These are phyloP conservation scores for Pythium monospermum DNA, from an alignment of 352 stramenopile genomes.

Conservation along the genomic window DNA sequence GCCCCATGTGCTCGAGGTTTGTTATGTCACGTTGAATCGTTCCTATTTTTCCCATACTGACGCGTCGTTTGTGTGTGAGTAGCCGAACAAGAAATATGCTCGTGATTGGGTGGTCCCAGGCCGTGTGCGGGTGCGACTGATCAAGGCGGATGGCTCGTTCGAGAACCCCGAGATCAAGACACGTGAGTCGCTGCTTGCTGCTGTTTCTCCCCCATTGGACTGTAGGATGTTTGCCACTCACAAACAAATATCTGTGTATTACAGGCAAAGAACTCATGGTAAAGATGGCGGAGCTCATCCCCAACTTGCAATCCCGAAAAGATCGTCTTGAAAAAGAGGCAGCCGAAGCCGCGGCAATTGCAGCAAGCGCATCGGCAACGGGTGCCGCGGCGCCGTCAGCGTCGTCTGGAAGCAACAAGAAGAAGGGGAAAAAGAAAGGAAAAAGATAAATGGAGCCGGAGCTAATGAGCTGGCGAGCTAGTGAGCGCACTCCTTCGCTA, in stretches of 20 bases:
- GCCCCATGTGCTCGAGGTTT: slow-evolving; percentile 71
- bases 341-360: slow-evolving; percentile 35
- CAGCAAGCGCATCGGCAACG: slow-evolving; percentile 13
- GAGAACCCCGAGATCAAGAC: slow-evolving; percentile 67
- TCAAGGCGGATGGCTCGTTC: slow-evolving; percentile 50
- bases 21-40: not conserved
- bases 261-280: slow-evolving; percentile 64
- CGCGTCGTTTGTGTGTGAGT: slow-evolving; percentile 1
- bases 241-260: no score
- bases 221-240: no score
- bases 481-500: no score
- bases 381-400: slow-evolving; percentile 22
- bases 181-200: slow-evolving; percentile 19
- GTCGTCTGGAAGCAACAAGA: slow-evolving; percentile 51
- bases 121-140: slow-evolving; percentile 68
- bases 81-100: slow-evolving; percentile 76
- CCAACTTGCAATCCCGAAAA: slow-evolving; percentile 80
- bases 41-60: not conserved
- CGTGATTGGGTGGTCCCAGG: slow-evolving; percentile 69
- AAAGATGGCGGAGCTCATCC: slow-evolving; percentile 85
- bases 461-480: no score
- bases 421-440: slow-evolving; percentile 85
- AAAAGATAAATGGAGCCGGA: slow-evolving; percentile 65
- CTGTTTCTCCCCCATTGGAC: no score
- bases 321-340: slow-evolving; percentile 67